Percentiles rank a stretch among this genome's conserved stretches.
Conservation (phyloP, 2,329 filamentous ascomycete species). For the Aspergillus versicolor region DNA sequence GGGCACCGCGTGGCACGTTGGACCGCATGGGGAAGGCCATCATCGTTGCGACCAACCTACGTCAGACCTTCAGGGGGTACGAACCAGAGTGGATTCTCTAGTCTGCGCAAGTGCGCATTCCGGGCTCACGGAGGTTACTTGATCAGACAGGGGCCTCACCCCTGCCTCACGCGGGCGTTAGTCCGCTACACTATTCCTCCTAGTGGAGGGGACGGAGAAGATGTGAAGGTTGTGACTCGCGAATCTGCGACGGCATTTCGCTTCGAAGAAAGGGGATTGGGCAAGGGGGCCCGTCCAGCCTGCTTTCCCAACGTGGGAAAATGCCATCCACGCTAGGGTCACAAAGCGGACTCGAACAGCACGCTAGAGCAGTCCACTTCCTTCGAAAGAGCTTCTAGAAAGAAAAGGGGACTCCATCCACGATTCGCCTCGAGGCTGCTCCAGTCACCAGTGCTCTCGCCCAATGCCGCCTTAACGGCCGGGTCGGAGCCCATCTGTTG, state of each 20-base stretch:
- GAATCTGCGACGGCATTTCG: not conserved
- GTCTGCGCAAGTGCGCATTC: not conserved
- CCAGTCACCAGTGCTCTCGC: too few relatives aligned
- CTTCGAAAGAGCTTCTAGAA: constrained; percentile 21
- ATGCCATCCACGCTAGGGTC: constrained; percentile 14
- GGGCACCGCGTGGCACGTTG: constrained; percentile 19
- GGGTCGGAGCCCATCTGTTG: not conserved
- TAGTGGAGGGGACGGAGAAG: not conserved
- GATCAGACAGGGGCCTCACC: constrained; percentile 3
- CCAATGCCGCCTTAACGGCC: too few relatives aligned
- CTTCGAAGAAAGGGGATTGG: not conserved
- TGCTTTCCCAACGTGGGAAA: constrained; percentile 4
- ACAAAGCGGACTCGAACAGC: constrained; percentile 18
- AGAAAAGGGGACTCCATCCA: not conserved
- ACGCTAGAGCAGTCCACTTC: constrained; percentile 19
- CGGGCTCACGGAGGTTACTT: not conserved
- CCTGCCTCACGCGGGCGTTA: constrained; percentile 5
- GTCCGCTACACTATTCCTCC: constrained; percentile 1
- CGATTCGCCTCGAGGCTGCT: not conserved
- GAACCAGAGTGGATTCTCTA: constrained; percentile 3
- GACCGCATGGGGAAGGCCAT: constrained; percentile 15
- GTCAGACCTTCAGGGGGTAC: constrained; percentile 10
- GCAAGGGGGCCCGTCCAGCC: not conserved
- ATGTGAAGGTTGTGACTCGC: not conserved
- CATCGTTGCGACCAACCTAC: not conserved